Conservation (phyloP, 2,329 filamentous ascomycete species). For the Chaetomium sp. region DNA sequence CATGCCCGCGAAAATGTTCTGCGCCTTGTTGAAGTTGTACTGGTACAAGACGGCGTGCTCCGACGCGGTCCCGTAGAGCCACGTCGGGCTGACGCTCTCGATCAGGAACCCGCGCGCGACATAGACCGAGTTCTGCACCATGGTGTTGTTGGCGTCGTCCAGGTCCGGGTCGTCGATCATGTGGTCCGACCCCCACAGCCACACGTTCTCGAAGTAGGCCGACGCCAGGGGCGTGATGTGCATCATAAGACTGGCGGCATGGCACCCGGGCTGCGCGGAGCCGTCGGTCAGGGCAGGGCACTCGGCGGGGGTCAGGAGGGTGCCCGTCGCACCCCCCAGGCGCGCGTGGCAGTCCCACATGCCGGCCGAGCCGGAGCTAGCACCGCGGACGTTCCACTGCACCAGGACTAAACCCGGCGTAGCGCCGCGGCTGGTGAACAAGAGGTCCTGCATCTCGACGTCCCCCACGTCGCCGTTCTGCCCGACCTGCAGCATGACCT, state of each 20-base stretch:
- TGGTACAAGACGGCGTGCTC: not conserved
- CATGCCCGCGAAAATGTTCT: not conserved
- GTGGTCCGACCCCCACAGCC: constrained; percentile 88
- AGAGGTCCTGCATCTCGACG: not conserved
- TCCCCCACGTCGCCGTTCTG: not conserved
- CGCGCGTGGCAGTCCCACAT: too few species aligned
- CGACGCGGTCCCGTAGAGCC: not conserved
- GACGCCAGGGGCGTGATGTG: too few species aligned
- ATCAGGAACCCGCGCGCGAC: not conserved
- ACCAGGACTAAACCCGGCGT: not conserved
- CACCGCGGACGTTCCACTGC: not conserved
- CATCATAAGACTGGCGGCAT: too few species aligned
- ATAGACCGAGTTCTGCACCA: not conserved
- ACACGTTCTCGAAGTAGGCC: constrained; percentile 75
- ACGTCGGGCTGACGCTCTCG: not conserved
- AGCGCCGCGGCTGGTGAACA: not conserved
- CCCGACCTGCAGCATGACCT: not conserved
- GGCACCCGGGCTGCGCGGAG: too few species aligned
- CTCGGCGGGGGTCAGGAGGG: too few species aligned
- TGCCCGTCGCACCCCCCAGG: too few species aligned
- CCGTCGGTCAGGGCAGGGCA: too few species aligned
- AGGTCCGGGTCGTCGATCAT: constrained; percentile 46
- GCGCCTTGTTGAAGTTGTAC: not conserved
- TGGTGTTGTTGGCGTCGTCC: not conserved
- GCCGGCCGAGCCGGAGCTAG: too few species aligned